Percentiles rank a stretch among this genome's conserved stretches.
phyloP scores from a whole-genome alignment of 768 basidiomycete species.

The Lyophyllum semitale region DNA sequence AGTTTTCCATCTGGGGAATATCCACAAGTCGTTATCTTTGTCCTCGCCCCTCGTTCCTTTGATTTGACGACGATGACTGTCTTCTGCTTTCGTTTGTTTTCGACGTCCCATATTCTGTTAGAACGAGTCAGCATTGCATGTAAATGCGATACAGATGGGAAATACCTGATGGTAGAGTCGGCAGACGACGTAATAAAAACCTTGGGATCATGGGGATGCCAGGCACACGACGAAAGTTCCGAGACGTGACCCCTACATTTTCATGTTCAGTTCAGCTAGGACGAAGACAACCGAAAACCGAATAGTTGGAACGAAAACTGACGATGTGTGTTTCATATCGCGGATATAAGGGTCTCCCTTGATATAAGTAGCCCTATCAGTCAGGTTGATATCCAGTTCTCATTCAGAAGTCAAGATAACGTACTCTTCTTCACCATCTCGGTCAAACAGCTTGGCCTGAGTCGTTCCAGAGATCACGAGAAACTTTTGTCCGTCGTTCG shows the following conservation, averaged over 20 bases:
- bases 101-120: slow-evolving; percentile 89
- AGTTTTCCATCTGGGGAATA: slow-evolving; percentile 90
- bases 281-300: neutral
- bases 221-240: slow-evolving; percentile 85
- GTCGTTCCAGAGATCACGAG: slow-evolving; percentile 86
- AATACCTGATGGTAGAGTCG: slow-evolving; percentile 90
- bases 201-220: slow-evolving; percentile 88
- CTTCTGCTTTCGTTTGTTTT: slow-evolving; percentile 92
- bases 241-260: slow-evolving; percentile 85
- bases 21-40: slow-evolving; percentile 84
- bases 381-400: slow-evolving; percentile 48
- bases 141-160: slow-evolving; percentile 10
- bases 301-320: slow-evolving; percentile 32
- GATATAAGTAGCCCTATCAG: slow-evolving; percentile 69
- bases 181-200: slow-evolving; percentile 92
- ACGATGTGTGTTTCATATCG: slow-evolving; percentile 99
- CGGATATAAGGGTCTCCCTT: slow-evolving; percentile 99
- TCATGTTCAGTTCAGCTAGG: neutral
- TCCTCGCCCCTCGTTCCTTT: slow-evolving; percentile 91
- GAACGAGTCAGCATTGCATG: slow-evolving; percentile 3
- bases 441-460: slow-evolving; percentile 86
- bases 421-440: slow-evolving; percentile 92
- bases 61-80: slow-evolving; percentile 95
- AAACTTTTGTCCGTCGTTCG: slow-evolving; percentile 83
- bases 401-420: slow-evolving; percentile 31